phyloP scores from a whole-genome alignment of 139 green algal species.

The Medakamo hakoo region DNA sequence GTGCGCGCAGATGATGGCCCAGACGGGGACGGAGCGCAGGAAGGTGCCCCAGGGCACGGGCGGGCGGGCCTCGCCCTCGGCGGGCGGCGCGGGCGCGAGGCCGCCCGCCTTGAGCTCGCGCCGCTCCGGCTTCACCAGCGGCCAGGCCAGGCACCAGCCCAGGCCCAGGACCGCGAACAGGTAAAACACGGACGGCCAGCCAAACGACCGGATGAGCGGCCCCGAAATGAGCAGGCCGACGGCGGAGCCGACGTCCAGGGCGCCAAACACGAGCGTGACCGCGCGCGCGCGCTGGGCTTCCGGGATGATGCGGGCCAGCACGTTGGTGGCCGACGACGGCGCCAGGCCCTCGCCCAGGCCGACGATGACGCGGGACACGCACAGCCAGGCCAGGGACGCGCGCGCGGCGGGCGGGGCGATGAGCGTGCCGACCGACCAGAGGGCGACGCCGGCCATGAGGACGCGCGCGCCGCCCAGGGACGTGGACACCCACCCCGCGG shows the following conservation, averaged over 20 bases:
- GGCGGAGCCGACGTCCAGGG: conserved; percentile 74
- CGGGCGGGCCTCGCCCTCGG: not conserved
- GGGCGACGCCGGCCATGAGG: conserved; percentile 62
- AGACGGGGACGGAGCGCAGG: conserved; percentile 51
- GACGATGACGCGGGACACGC: conserved; percentile 66
- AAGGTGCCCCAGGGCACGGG: conserved; percentile 81
- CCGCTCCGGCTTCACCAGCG: conserved; percentile 47
- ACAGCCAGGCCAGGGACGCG: conserved; percentile 59
- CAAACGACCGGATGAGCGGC: conserved; percentile 66
- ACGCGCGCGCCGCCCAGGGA: conserved; percentile 69
- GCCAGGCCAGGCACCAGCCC: conserved; percentile 66
- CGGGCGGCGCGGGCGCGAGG: not conserved
- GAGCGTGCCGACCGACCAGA: conserved; percentile 86
- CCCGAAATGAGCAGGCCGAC: conserved; percentile 73
- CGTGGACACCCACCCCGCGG: conserved; percentile 79
- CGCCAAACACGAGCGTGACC: conserved; percentile 80
- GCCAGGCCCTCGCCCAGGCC: conserved; percentile 91
- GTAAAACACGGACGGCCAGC: conserved; percentile 94
- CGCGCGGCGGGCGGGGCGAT: conserved; percentile 62
- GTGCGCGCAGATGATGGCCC: conserved; percentile 85
- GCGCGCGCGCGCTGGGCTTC: conserved; percentile 58
- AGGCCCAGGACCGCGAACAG: conserved; percentile 83
- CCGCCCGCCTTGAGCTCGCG: conserved; percentile 12
- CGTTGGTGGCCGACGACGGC: conserved; percentile 75
- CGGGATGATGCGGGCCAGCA: conserved; percentile 58